Evolutionary conservation across 1,139 yeast species (phyloP).

Genomic region (Saccharomyces uvarum): DNA sequence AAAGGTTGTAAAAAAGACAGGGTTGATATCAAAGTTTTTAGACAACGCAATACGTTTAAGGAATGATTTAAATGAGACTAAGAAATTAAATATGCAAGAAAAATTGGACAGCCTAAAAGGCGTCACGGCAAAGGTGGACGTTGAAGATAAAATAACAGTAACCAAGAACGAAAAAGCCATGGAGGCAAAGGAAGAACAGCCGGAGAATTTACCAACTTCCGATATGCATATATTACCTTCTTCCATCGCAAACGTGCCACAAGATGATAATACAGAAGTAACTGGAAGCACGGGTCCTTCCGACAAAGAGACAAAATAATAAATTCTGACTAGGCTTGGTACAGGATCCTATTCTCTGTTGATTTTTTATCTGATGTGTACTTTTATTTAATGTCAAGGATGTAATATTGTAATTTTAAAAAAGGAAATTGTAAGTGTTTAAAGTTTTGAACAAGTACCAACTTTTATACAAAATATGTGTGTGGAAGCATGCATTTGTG

Average conservation of each 20-base stretch:
- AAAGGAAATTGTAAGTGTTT: neutral
- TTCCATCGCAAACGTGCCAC: neutral
- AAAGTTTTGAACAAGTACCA: neutral
- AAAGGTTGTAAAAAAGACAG: constrained; percentile 14
- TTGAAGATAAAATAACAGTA: neutral
- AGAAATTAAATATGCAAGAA: neutral
- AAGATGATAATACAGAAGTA: neutral
- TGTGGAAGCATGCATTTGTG: neutral
- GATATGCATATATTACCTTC: neutral
- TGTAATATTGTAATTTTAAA: neutral
- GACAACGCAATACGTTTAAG: constrained; percentile 23
- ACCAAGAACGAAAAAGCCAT: neutral
- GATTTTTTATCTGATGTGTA: neutral
- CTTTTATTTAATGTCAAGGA: neutral
- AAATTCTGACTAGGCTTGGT: neutral
- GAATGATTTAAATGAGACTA: constrained; percentile 8
- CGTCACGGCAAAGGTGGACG: neutral
- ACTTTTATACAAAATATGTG: neutral
- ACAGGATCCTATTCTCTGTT: neutral
- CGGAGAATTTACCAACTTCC: neutral
- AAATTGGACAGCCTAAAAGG: neutral
- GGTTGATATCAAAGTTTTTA: constrained; percentile 14
- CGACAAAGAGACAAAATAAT: neutral
- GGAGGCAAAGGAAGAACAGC: neutral
- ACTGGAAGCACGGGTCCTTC: neutral